Evolutionary conservation across 78 protist species (phyloP), one percentile per base, ranked within the genome.

Genomic region (Isochrysis galbana): DNA sequence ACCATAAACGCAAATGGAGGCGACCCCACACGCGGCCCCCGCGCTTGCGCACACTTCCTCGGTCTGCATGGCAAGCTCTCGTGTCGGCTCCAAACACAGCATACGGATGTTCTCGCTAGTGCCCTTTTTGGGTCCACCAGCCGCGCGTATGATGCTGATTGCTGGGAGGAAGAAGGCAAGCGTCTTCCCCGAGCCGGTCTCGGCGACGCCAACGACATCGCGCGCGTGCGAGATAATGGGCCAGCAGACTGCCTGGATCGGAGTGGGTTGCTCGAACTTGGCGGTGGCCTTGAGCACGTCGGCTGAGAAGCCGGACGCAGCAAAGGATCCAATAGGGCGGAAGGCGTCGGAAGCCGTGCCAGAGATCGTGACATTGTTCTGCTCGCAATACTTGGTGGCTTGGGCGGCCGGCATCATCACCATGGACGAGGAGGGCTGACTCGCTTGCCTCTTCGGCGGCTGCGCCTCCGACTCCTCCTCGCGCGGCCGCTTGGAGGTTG

Each of bases 21-120:
- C 7, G 14, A 42, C 5, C 26, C n/a, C 46, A 26, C 3, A 78
- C 5, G 0, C 1, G 88, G 1, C 29, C 45, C 90, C 92, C 23
- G 45, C 92, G 36, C 1, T 23, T 34, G 26, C 39, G 46, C 25
- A 25, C 61, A 92, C 94, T 14, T 90, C 92, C 23, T 90, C 91
- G 23, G 93, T 95, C 91, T 97, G 98, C 41, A 48, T 3, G 34
- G 97, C 97, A n/a, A 97, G 95, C 92, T 97, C 98, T 44, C 98
- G 93, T 34, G 98, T 96, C 34, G 97, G 98, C 14, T 96, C 97
- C 0, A 95, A 14, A 51, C 44, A 55, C 93, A 70, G 55, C 93
- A 69, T 3, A 17, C 93, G 11, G 25, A 5, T 48, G 95, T 7
- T 7, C 61, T 7, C 61, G 61, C 61, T 14, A 14, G 29, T 14